phyloP scores from a whole-genome alignment of 805 yeast genomes.

The Spathaspora hagerdaliae region DNA sequence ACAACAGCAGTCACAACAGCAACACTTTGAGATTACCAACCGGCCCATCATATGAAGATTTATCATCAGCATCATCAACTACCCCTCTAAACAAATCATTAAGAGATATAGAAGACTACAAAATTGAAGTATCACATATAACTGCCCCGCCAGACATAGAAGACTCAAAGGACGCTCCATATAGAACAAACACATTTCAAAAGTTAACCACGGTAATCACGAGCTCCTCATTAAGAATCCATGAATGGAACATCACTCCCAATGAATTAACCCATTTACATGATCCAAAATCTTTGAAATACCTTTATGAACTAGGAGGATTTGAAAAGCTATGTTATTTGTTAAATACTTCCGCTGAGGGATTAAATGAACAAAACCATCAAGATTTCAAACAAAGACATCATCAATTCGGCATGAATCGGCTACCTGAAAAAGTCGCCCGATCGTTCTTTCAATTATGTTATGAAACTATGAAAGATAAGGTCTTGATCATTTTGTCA shows the following conservation, averaged over 20 bases:
- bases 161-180: neutral
- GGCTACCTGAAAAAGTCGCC: constrained; percentile 65
- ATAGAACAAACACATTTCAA: neutral
- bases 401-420: constrained; percentile 62
- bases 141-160: neutral
- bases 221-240: neutral
- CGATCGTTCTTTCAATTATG: constrained; percentile 67
- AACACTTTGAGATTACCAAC: neutral
- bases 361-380: constrained; percentile 34
- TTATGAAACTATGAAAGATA: constrained; percentile 84
- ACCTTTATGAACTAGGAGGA: constrained; percentile 45
- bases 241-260: constrained; percentile 6
- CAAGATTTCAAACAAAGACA: constrained; percentile 34
- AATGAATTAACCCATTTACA: constrained; percentile 45
- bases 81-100: constrained; percentile 3
- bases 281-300: constrained; percentile 56
- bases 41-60: constrained; percentile 1
- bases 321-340: constrained; percentile 26
- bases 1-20: neutral
- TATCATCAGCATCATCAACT: constrained; percentile 1
- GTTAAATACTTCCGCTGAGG: constrained; percentile 38
- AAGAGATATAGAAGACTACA: constrained; percentile 1
- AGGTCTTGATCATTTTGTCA: constrained; percentile 76
- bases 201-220: neutral
- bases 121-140: neutral